Percentiles rank a stretch among this genome's conserved stretches.
phyloP scores from a whole-genome alignment of 169 alveolate species.

The Babesia microti region DNA sequence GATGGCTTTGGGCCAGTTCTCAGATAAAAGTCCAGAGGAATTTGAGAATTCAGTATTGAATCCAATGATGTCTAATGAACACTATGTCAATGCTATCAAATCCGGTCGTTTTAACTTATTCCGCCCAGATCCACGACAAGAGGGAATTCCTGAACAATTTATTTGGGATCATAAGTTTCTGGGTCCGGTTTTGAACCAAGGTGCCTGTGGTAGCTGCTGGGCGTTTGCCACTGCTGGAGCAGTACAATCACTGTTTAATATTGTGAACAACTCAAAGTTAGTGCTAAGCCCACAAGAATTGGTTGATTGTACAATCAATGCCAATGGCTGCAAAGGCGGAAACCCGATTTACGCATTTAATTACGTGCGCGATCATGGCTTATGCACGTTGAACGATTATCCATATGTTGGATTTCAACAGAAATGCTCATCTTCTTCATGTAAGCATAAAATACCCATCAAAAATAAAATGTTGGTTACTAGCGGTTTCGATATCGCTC shows the following conservation, averaged over 20 bases:
- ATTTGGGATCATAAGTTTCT: background rate
- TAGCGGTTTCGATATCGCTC: conserved; percentile 38
- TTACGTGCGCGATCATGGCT: conserved; percentile 56
- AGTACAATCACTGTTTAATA: conserved; percentile 54
- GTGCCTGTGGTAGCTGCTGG: conserved; percentile 74
- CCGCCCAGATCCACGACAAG: background rate
- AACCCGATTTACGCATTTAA: conserved; percentile 58
- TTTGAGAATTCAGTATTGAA: conserved; percentile 1
- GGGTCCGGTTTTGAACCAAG: conserved; percentile 60
- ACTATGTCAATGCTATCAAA: background rate
- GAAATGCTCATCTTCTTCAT: conserved; percentile 14
- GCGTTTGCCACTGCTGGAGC: conserved; percentile 69
- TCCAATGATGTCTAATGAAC: background rate
- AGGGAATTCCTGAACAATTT: conserved; percentile 1
- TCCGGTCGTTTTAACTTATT: background rate
- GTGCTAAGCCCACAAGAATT: conserved; percentile 75
- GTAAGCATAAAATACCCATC: conserved; percentile 5
- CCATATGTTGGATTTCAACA: conserved; percentile 55
- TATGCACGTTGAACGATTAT: conserved; percentile 47
- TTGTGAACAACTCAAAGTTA: conserved; percentile 16
- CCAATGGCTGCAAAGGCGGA: conserved; percentile 80
- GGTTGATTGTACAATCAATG: conserved; percentile 60
- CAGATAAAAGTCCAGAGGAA: conserved; percentile 25
- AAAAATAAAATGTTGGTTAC: conserved; percentile 7
- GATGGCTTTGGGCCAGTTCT: conserved; percentile 32